These are phyloP conservation scores for Hyphopichia homilentoma DNA, from an alignment of 805 yeast genomes.

Conservation along the genomic window DNA sequence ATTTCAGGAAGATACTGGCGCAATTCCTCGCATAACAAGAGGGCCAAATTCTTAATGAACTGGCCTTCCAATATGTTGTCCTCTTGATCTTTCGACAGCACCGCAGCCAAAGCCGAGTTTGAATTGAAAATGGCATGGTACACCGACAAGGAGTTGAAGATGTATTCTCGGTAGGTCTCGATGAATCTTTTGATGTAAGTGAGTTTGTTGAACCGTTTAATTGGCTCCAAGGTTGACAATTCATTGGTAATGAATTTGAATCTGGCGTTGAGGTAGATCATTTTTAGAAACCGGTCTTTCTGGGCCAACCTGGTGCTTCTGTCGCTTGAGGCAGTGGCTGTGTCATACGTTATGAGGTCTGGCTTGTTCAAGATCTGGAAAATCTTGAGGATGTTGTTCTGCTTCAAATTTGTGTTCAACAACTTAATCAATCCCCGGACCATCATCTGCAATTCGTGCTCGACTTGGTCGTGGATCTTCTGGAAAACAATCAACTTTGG, in stretches of 20 bases:
- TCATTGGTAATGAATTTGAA: conserved; percentile 64
- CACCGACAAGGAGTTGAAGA: conserved; percentile 68
- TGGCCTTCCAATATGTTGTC: conserved; percentile 22
- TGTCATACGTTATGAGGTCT: conserved; percentile 23
- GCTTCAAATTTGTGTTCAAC: conserved; percentile 71
- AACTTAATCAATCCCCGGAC: conserved; percentile 63
- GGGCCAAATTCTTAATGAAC: conserved; percentile 28
- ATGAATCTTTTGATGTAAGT: conserved; percentile 73
- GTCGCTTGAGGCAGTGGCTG: background rate
- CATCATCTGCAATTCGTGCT: conserved; percentile 60
- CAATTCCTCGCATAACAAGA: conserved; percentile 19
- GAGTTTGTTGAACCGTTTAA: conserved; percentile 49
- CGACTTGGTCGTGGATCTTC: conserved; percentile 48
- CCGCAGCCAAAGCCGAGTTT: conserved; percentile 7
- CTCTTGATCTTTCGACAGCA: conserved; percentile 14
- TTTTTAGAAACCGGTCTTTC: conserved; percentile 31
- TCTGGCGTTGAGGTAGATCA: conserved; percentile 65
- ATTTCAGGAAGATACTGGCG: conserved; percentile 19
- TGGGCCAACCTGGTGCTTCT: conserved; percentile 4
- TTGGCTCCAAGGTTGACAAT: conserved; percentile 52
- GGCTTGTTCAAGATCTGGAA: conserved; percentile 71
- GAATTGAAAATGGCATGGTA: conserved; percentile 59
- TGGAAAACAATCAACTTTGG: conserved; percentile 54
- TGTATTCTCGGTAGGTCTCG: conserved; percentile 81
- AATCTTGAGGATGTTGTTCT: conserved; percentile 74